Base-by-base conservation (phyloP, 768 basidiomycete genomes). In the Daedaleopsis nitida region DNA sequence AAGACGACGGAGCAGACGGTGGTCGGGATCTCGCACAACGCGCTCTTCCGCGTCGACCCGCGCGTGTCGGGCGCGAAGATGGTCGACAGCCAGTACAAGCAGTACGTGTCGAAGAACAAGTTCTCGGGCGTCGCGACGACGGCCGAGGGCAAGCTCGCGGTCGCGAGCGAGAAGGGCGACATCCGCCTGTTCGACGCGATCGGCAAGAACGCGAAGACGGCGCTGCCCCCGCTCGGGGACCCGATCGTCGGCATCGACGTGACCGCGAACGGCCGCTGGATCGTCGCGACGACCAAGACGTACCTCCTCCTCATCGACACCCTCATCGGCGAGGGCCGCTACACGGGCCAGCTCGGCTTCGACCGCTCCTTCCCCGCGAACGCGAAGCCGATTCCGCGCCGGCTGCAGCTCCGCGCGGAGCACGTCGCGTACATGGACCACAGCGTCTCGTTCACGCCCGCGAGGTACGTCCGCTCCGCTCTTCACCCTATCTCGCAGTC, bases 171-270 rank as follows among this genome's bases (percentile, higher is more conserved):
- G 73, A 99, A 98, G 78, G 97, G 97, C 57, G 97, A 98, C 71
- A 91, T 99, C 66, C 82, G 96, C 42, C 79, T 99, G 57, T 99
- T 95, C 66, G 97, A 99, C 75, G 82, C 89, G 50, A 90, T 99
- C 65, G 97, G 97, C 47, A 99, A 98, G 83, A 98, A 94, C 70
- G 97, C 97, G 32, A 99, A 99, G 85, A 99, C 97, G 12, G 94
- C 96, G 13, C 78, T 99, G 38, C 95, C 96, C 37, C 92, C 95
- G 47, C 81, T 98, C 19, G 97, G 97, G 14, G 95, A 97, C 75
- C 92, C 96, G 48, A 98, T 99, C 68, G 74, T 92, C 53, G 97
- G 97, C 38, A 83, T 99, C 54, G 97, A 99, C 76, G 92, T 92
- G 12, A 94, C 95, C 9, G 91, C 94, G 24, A 87, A 93, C 71